A percentile compares a stretch with the other conserved stretches of the same genome.
These are phyloP conservation scores for Nectriaceae sp. DNA, from an alignment of 2,329 filamentous ascomycete species.

Conservation along the genomic window DNA sequence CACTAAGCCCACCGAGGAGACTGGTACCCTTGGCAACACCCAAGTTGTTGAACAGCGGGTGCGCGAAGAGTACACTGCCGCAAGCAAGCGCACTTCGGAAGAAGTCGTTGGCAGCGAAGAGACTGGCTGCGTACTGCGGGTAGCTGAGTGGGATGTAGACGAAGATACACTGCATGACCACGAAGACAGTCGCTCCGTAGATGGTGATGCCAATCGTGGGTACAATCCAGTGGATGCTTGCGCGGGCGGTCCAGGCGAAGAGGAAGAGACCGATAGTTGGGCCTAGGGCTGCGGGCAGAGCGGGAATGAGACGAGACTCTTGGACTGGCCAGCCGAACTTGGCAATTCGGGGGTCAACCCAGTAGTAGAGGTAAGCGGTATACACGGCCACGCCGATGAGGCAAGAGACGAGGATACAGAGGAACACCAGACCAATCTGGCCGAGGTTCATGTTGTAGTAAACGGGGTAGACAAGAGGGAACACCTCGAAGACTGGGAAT, in stretches of 20 bases:
- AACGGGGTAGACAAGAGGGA: conserved; percentile 62
- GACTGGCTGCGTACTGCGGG: conserved; percentile 56
- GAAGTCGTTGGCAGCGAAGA: conserved; percentile 65
- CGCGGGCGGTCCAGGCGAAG: conserved; percentile 59
- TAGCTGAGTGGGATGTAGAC: conserved; percentile 60
- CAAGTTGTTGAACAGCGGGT: conserved; percentile 60
- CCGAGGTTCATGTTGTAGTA: conserved; percentile 62
- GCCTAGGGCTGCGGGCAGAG: conserved; percentile 52
- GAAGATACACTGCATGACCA: conserved; percentile 62
- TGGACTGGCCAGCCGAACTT: conserved; percentile 51
- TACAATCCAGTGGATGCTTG: conserved; percentile 54
- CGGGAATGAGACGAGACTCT: conserved; percentile 57
- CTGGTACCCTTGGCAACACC: conserved; percentile 59
- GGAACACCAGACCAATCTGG: conserved; percentile 60
- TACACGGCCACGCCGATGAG: conserved; percentile 53
- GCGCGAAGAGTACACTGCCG: conserved; percentile 60
- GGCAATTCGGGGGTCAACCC: conserved; percentile 51
- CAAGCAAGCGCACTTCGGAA: conserved; percentile 59
- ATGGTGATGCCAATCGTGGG: conserved; percentile 59
- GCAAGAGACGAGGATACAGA: conserved; percentile 60
- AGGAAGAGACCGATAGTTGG: conserved; percentile 62
- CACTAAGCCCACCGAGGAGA: conserved; percentile 56
- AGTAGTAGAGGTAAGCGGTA: conserved; percentile 52
- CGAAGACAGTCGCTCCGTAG: conserved; percentile 53
- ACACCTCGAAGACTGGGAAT: conserved; percentile 58